Conservation (phyloP, 2,329 filamentous ascomycete species). For the Aspergillus amoenus region DNA sequence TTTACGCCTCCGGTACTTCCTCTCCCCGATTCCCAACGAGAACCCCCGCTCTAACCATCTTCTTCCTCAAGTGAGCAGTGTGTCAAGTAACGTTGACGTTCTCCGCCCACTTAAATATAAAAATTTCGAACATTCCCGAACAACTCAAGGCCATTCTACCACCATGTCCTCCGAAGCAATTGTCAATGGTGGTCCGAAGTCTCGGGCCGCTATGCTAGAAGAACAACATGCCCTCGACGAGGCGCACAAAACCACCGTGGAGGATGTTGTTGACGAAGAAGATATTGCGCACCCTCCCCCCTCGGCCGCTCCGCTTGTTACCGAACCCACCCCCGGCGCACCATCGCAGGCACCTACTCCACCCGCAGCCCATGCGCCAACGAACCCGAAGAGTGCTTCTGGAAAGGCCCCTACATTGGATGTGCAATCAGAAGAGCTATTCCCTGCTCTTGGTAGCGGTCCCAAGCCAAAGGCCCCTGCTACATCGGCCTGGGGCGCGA, state of each 20-base stretch:
- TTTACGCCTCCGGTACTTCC: conserved; percentile 3
- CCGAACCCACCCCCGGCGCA: conserved; percentile 31
- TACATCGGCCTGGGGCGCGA: conserved; percentile 75
- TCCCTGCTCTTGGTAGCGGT: conserved; percentile 80
- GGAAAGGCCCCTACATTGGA: conserved; percentile 60
- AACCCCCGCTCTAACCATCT: not conserved
- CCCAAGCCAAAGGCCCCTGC: conserved; percentile 64
- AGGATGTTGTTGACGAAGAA: conserved; percentile 80
- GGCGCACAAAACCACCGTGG: conserved; percentile 66
- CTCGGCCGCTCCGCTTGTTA: conserved; percentile 40
- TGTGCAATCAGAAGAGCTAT: conserved; percentile 84
- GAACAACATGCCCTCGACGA: conserved; percentile 54
- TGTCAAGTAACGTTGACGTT: not conserved
- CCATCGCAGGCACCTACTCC: conserved; percentile 24
- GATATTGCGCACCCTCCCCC: conserved; percentile 59
- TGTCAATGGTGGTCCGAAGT: conserved; percentile 40
- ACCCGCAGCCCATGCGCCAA: conserved; percentile 34
- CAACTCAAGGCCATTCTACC: conserved; percentile 1
- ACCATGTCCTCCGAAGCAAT: conserved; percentile 37
- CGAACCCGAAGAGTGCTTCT: conserved; percentile 40
- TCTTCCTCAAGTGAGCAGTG: not conserved
- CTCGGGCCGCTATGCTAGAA: conserved; percentile 54
- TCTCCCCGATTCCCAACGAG: not conserved
- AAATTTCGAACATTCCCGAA: not conserved
- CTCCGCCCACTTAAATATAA: not conserved